Percentiles rank a stretch among this genome's conserved stretches.
Conservation (phyloP, 805 yeast species). For the Saturnispora besseyi region DNA sequence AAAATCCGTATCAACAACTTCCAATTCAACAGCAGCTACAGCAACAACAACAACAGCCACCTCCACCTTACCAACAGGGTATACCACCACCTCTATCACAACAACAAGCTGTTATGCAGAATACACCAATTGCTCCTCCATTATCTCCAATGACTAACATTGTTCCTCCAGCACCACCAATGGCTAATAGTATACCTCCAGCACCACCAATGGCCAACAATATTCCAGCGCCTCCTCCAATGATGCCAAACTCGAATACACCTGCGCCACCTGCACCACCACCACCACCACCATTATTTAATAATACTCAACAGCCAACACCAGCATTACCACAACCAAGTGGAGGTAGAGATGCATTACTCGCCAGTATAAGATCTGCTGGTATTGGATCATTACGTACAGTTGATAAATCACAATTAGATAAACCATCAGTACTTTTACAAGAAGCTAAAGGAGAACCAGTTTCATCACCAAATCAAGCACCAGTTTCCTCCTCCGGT, state of each 20-base stretch:
- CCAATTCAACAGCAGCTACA: constrained; percentile 13
- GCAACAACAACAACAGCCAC: neutral
- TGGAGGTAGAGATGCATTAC: constrained; percentile 65
- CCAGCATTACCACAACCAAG: constrained; percentile 30
- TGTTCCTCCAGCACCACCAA: constrained; percentile 29
- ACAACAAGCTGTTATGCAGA: constrained; percentile 2
- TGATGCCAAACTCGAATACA: constrained; percentile 14
- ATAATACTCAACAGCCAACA: constrained; percentile 26
- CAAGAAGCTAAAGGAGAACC: constrained; percentile 67
- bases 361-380: constrained; percentile 79
- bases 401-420: constrained; percentile 77
- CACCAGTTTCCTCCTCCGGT: constrained; percentile 29
- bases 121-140: constrained; percentile 18
- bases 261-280: constrained; percentile 15
- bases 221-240: constrained; percentile 21
- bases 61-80: too few species aligned
- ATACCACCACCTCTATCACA: neutral
- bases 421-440: constrained; percentile 62
- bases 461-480: constrained; percentile 27
- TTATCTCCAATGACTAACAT: neutral
- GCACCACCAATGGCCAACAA: constrained; percentile 23
- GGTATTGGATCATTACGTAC: constrained; percentile 62
- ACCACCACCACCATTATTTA: constrained; percentile 17
- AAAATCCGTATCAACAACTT: neutral
- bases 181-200: constrained; percentile 14